These are phyloP conservation scores for Karstenula rhodostoma DNA, from an alignment of 2,329 filamentous ascomycete species.

Conservation along the genomic window DNA sequence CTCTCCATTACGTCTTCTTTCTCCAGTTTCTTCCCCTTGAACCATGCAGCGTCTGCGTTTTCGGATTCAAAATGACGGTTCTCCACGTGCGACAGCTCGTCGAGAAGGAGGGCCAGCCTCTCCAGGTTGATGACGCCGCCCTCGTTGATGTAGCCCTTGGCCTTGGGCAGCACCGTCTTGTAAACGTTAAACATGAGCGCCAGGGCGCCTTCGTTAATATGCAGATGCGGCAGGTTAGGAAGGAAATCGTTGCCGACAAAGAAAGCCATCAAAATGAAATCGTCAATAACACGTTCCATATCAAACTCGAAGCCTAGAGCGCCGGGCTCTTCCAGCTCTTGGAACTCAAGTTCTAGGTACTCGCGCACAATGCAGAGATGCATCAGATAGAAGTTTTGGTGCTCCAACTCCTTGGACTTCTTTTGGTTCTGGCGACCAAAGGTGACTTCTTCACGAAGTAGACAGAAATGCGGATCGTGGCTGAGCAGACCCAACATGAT, in stretches of 20 bases:
- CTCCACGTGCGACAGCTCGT: constrained; percentile 88
- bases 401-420: constrained; percentile 95
- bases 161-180: constrained; percentile 85
- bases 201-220: constrained; percentile 97
- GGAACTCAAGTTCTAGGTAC: constrained; percentile 96
- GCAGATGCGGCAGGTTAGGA: constrained; percentile 91
- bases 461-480: constrained; percentile 97
- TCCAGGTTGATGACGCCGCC: constrained; percentile 89
- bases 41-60: constrained; percentile 87
- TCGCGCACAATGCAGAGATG: constrained; percentile 97
- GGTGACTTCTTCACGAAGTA: constrained; percentile 95
- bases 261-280: constrained; percentile 99
- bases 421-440: constrained; percentile 88
- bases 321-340: constrained; percentile 81
- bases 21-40: constrained; percentile 82
- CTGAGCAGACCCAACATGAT: constrained; percentile 98
- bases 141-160: constrained; percentile 96
- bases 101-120: constrained; percentile 77
- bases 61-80: constrained; percentile 93
- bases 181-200: constrained; percentile 98
- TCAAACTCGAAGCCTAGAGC: constrained; percentile 81
- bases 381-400: constrained; percentile 98
- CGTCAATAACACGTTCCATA: constrained; percentile 95
- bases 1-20: constrained; percentile 72
- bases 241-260: constrained; percentile 99